Evolutionary conservation across 2,329 filamentous ascomycete species (phyloP).

Genomic region (Ophiostoma tasmaniense): DNA sequence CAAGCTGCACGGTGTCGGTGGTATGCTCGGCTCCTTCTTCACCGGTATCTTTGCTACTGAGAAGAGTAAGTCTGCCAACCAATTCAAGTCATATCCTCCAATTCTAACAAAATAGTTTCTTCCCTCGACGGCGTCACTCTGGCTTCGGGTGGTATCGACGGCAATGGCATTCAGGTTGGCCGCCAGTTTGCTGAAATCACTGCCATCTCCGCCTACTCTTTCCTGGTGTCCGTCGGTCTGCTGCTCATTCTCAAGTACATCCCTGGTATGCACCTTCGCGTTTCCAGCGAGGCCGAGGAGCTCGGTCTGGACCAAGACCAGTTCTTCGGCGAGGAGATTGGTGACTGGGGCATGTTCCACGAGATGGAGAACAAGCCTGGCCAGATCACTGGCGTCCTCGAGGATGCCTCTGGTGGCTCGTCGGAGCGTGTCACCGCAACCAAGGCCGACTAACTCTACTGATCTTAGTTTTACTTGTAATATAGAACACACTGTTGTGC

Average conservation of each 20-base stretch:
- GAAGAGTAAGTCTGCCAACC: constrained; percentile 49
- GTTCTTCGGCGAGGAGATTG: constrained; percentile 56
- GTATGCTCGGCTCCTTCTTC: constrained; percentile 70
- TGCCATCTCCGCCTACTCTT: constrained; percentile 57
- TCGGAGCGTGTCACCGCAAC: background rate
- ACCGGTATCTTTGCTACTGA: constrained; percentile 71
- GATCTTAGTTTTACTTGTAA: no score
- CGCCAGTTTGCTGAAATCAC: constrained; percentile 62
- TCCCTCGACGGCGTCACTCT: constrained; percentile 57
- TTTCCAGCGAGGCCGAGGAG: constrained; percentile 58
- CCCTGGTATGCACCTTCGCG: constrained; percentile 61
- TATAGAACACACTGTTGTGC: no score
- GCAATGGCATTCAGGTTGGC: constrained; percentile 65
- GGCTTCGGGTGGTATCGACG: constrained; percentile 58
- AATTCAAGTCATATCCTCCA: constrained; percentile 62
- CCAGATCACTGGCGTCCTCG: background rate
- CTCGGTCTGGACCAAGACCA: constrained; percentile 48
- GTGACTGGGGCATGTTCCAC: constrained; percentile 38
- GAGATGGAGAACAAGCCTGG: background rate
- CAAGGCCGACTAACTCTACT: background rate
- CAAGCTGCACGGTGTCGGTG: constrained; percentile 79
- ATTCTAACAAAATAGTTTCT: background rate
- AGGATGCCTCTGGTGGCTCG: background rate
- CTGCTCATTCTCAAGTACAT: constrained; percentile 63
- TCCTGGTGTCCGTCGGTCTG: constrained; percentile 59